Base-by-base conservation (phyloP, 305 asterid genomes). In the Fraxinus xanthoxyloides region DNA sequence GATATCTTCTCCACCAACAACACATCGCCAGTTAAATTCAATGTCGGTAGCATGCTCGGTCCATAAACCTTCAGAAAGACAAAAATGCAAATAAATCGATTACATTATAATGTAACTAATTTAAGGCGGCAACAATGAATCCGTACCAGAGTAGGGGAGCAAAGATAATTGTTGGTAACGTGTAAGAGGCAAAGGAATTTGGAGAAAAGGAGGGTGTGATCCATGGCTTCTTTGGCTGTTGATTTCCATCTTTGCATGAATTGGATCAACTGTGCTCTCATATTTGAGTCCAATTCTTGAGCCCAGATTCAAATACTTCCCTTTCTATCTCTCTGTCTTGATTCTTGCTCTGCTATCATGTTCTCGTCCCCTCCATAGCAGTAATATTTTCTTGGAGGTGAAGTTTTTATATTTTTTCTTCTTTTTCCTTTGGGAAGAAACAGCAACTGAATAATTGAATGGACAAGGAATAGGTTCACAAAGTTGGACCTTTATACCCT, bases 1-100 rank as follows among this genome's bases (percentile, higher is more conserved):
- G 97, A 94, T 78, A 94, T 79, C 86, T 92, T 93, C 75, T 95
- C 99, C 2, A 89, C 92, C 75, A 95, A 85, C 80, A 93, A 74
- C 74, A 95, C 95, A 83, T 95, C 99, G 59, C 99, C 98, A 21
- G 98, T 91, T 80, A 95, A 79, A 85, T 94, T 94, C 91, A 95
- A 40, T 3, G 98, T 92, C 56, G 99, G 99, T 0, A 95, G 90
- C 99, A 95, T 95, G 88, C 98, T 94, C 54, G 98, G 97, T 17
- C 99, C 98, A 79, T 89, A 90, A 28, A 91, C 98, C 98, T 94
- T 40, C 69, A 75, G n/a, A n/a, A 72, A n/a, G 23, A 24, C 63
- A 82, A 38, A 54, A 61, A 23, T 61, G 17, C 61, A 72, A 17
- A 65, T 2, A 5, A 81, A 30, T 12, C 46, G 32, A 75, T 35